phyloP scores from a whole-genome alignment of 192 early-diverging fungal genomes.

The Linnemannia exigua region DNA sequence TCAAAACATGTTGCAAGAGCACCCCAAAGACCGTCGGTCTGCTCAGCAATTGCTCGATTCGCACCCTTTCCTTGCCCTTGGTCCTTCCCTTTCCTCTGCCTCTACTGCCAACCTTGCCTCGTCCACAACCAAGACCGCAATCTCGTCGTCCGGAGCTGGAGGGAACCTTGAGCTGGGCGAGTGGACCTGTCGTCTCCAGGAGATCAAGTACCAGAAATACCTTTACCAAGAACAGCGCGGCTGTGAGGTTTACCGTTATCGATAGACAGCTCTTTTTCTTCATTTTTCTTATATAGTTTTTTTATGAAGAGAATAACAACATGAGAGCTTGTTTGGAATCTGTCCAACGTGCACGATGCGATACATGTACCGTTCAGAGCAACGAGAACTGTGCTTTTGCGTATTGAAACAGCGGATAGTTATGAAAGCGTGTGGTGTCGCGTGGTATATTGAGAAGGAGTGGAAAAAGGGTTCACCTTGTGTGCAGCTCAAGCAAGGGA shows the following conservation, averaged over 20 bases:
- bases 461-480: not conserved
- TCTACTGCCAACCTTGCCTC: not conserved
- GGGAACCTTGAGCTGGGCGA: slow-evolving; percentile 37
- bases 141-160: not conserved
- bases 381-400: too few species aligned
- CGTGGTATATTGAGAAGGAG: not conserved
- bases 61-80: slow-evolving; percentile 63
- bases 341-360: not conserved
- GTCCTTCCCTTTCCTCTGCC: not conserved
- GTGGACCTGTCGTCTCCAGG: slow-evolving; percentile 42
- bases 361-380: too few species aligned
- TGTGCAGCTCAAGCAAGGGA: not conserved
- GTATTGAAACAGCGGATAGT: not conserved
- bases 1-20: slow-evolving; percentile 65
- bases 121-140: not conserved
- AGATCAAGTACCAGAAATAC: slow-evolving; percentile 54
- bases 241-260: slow-evolving; percentile 43
- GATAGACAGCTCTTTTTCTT: slow-evolving; percentile 15
- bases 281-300: not conserved
- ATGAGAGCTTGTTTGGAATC: not conserved
- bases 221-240: slow-evolving; percentile 32
- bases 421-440: not conserved
- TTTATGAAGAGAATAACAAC: not conserved
- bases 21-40: slow-evolving; percentile 68
- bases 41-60: slow-evolving; percentile 68